Evolutionary conservation across 1,284 basidiomycete species (phyloP).

Genomic region (Singerocomus inundabilis): DNA sequence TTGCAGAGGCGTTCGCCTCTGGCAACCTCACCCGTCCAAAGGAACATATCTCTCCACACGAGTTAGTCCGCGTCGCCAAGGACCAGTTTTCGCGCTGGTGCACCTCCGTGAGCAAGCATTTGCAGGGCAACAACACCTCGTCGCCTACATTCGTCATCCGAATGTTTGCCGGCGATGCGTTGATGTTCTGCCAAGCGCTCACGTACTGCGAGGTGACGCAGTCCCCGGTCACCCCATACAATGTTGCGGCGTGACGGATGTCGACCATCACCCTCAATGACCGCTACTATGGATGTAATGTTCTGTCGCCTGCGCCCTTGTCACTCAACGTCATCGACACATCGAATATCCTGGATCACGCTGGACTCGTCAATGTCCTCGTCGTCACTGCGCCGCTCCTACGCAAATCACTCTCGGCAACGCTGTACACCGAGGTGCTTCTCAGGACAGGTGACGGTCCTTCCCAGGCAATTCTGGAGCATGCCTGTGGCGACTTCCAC

Average conservation of each 20-base stretch:
- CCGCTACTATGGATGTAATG: conserved; percentile 32
- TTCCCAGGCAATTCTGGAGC: conserved; percentile 34
- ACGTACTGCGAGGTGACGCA: conserved; percentile 10
- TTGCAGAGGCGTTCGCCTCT: conserved; percentile 37
- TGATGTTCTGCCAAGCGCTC: conserved; percentile 32
- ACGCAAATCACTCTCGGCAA: conserved; percentile 24
- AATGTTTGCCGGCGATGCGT: conserved; percentile 35
- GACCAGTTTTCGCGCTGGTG: conserved; percentile 30
- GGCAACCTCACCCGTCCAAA: conserved; percentile 1
- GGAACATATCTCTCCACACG: not conserved
- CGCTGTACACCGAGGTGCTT: conserved; percentile 45
- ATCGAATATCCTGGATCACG: conserved; percentile 48
- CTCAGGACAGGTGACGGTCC: conserved; percentile 29
- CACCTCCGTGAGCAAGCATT: conserved; percentile 9
- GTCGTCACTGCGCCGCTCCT: conserved; percentile 40
- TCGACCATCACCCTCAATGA: conserved; percentile 35
- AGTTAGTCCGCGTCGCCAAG: conserved; percentile 17
- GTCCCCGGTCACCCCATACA: conserved; percentile 15
- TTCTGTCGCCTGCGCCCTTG: conserved; percentile 32
- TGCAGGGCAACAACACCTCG: conserved; percentile 13
- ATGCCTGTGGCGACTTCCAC: conserved; percentile 39
- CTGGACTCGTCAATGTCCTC: conserved; percentile 50
- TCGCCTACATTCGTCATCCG: conserved; percentile 26
- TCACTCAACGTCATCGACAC: conserved; percentile 54
- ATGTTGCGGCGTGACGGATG: conserved; percentile 34